Base-by-base conservation (phyloP, 1,139 yeast species). In the Suhomyces choctaworum region DNA sequence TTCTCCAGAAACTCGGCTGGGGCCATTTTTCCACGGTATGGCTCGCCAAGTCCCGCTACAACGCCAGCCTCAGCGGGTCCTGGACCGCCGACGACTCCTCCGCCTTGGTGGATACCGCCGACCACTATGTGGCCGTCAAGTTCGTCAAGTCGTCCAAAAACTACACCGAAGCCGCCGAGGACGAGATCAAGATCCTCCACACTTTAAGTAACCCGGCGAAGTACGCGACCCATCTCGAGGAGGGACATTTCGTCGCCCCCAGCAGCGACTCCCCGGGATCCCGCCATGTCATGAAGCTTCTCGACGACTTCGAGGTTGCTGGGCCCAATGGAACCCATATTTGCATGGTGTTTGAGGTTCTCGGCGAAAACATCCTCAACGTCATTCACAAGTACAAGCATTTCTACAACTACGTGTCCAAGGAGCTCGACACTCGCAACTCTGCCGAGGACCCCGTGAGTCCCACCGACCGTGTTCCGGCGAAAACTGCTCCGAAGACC, bases 1-100 rank as follows among this genome's bases (percentile, higher is more conserved):
- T 88, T 30, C 80, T 83, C 13, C 72, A 96, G 41, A 88, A 88
- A 56, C 66, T 88, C 4, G 96, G 96, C 6, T 86, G 95, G 95
- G 96, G 96, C 29, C 95, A 87, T 57, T 87, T 87, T 52, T 80
- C 89, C 22, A 86, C 95, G 2, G 96, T 87, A 22, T 87, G 96
- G 96, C 66, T 87, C 17, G 92, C 94, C 7, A 75, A 69, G 41
- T 43, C 47, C 4, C 37, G 45, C 14, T 36, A 34, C 34, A 43
- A 43, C 26, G 39, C 31, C 21, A 32, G 25, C 31, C 25, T 39
- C 19, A 8, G 20, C 6, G 7, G 7, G 20, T 6, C 7, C 8
- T 6, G 8, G 7, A 8, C 7, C 20, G 12, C 31, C 21, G 22
- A 22, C 10, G 15, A 25, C 7, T 4, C 31, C 9, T 5, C 26